These are phyloP conservation scores for Dillenia suffruticosa DNA, from an alignment of 164 flowering plant species.

Conservation along the genomic window DNA sequence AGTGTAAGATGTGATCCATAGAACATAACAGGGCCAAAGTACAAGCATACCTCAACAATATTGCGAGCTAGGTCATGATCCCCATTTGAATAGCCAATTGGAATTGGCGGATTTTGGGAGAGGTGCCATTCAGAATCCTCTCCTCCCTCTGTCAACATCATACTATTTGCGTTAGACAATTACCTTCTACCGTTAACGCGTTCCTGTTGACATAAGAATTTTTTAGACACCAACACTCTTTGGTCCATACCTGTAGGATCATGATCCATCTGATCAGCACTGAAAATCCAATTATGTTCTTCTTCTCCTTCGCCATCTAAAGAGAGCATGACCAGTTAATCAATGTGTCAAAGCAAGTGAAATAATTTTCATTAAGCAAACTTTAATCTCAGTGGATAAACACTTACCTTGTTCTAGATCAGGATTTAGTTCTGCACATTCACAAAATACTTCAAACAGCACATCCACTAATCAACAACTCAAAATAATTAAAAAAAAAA, in stretches of 20 bases:
- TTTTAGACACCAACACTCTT: no score
- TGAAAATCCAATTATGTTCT: slow-evolving; percentile 76
- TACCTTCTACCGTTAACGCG: no score
- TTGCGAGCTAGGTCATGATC: slow-evolving; percentile 61
- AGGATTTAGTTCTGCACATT: slow-evolving; percentile 94
- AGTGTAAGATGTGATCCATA: background rate
- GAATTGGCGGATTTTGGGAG: slow-evolving; percentile 30
- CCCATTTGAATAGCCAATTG: slow-evolving; percentile 86
- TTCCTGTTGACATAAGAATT: no score
- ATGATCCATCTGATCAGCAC: slow-evolving; percentile 63
- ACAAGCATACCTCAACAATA: slow-evolving; percentile 62
- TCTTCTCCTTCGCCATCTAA: slow-evolving; percentile 35
- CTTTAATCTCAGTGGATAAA: background rate
- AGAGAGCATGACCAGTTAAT: background rate
- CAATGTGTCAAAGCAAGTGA: background rate
- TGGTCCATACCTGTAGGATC: slow-evolving; percentile 23
- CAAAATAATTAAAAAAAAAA: slow-evolving; percentile 10
- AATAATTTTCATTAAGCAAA: background rate
- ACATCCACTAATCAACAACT: slow-evolving; percentile 55
- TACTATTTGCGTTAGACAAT: no score
- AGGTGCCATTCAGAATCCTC: slow-evolving; percentile 51
- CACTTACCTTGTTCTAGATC: slow-evolving; percentile 66
- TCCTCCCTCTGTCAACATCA: slow-evolving; percentile 23
- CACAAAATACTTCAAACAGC: slow-evolving; percentile 73
- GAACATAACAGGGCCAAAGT: background rate